Base-by-base conservation (phyloP, 345 rosid species). In the Heritiera fomes region DNA sequence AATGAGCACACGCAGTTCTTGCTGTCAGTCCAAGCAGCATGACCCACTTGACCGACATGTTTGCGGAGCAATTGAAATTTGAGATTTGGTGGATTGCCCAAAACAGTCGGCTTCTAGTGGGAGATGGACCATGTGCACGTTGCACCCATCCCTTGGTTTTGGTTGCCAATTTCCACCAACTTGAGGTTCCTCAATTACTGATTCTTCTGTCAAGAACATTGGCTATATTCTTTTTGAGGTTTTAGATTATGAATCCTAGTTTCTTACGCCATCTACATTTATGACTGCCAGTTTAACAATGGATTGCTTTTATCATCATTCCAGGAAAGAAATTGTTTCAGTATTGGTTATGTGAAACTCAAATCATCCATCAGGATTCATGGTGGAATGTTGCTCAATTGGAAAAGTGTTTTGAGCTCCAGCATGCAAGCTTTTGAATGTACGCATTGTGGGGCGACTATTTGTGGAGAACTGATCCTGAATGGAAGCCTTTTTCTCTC, bases 41-140 rank as follows among this genome's bases (percentile, higher is more conserved):
- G 79, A 55, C 74, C 68, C 52, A 40, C 62, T 77, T 47, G 73
- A 23, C 52, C 2, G 40, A 63, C 71, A 47, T 75, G 20, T 79
- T 38, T 62, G 75, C 66, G 74, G 70, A 75, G 73, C 73, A 56
- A 70, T 73, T n/a, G 78, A 59, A 68, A 80, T 76, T 32, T 79
- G 43, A 13, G 70, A 71, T 40, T 34, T 41, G 73, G 76, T 63
- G 83, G 43, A 69, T 30, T 40, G 43, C 43, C 47, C 13, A 52
- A 46, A 34, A 8, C 28, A 3, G 63, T 56, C 55, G 70, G 67
- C 62, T 58, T 55, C 20, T 52, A 12, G n/a, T 18, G 41, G 76
- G 59, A 43, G 49, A 61, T 80, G 74, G 73, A 70, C 78, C 63
- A 55, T 72, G 30, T 52, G 76, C 53, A 23, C 28, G 28, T 23